Conservation (phyloP, 2,329 filamentous ascomycete species). For the Immersiporthe knoxdaviesiana region DNA sequence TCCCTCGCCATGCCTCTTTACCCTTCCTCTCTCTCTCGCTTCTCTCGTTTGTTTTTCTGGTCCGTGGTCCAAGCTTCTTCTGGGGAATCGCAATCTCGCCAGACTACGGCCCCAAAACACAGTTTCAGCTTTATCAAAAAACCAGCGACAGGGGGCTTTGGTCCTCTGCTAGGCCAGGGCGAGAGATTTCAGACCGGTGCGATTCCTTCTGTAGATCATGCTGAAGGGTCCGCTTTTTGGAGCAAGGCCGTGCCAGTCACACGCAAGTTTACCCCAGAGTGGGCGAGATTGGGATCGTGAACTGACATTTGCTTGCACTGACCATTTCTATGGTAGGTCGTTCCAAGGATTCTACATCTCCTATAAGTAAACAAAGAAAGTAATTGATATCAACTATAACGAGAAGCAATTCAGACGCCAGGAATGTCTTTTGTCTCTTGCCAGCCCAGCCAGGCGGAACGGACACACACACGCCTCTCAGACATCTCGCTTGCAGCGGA, state of each 20-base stretch:
- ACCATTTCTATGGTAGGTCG: background rate
- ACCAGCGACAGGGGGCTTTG: background rate
- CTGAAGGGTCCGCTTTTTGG: no score
- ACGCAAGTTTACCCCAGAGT: background rate
- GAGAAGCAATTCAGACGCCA: background rate
- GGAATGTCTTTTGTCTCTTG: background rate
- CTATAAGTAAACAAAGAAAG: background rate
- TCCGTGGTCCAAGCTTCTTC: constrained; percentile 4
- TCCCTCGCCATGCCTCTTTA: background rate
- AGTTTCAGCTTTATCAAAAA: constrained; percentile 13
- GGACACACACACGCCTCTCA: background rate
- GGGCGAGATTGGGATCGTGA: background rate
- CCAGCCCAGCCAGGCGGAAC: no score
- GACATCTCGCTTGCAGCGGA: background rate
- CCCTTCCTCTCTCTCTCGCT: background rate
- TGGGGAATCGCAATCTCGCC: constrained; percentile 3
- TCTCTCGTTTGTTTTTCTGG: background rate
- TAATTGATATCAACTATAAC: background rate
- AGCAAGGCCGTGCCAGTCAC: no score
- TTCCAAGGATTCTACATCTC: no score
- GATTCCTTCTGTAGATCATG: background rate
- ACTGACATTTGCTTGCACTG: background rate
- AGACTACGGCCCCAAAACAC: background rate
- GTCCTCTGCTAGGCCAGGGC: background rate
- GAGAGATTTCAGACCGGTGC: background rate